Evolutionary conservation across 2,329 filamentous ascomycete species (phyloP).

Genomic region (Ramularia endophylla): DNA sequence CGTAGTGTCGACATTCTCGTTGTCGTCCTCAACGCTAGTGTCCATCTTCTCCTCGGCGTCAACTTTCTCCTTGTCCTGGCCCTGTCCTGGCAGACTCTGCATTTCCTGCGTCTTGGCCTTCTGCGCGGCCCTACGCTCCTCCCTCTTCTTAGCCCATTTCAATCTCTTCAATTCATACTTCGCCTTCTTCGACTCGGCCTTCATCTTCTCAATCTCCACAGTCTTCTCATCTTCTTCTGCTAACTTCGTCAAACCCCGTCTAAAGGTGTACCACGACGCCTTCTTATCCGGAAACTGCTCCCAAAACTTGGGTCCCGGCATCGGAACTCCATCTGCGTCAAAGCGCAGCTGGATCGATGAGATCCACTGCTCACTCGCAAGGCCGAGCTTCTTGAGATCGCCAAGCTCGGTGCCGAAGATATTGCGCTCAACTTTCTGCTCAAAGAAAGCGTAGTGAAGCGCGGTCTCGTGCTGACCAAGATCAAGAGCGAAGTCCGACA

Average conservation of each 20-base stretch:
- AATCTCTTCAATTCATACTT: too few species aligned
- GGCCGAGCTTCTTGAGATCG: conserved; percentile 9
- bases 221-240: neutral
- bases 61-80: too few species aligned
- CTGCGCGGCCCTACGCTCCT: too few species aligned
- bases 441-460: conserved; percentile 16
- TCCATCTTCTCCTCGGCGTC: too few species aligned
- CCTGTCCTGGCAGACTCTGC: too few species aligned
- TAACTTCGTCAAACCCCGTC: neutral
- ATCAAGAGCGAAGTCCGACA: conserved; percentile 12
- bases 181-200: neutral
- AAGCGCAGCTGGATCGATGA: conserved; percentile 2
- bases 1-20: too few species aligned
- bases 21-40: too few species aligned
- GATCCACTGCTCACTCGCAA: conserved; percentile 11
- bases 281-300: neutral
- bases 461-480: conserved; percentile 10
- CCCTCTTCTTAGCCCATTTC: too few species aligned
- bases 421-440: conserved; percentile 24
- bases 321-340: neutral
- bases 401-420: conserved; percentile 20
- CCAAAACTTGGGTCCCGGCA: neutral
- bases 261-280: neutral
- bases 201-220: neutral
- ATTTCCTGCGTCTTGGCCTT: too few species aligned